Base-by-base conservation (phyloP, 2,329 filamentous ascomycete genomes). In the Colletotrichum somersetense region DNA sequence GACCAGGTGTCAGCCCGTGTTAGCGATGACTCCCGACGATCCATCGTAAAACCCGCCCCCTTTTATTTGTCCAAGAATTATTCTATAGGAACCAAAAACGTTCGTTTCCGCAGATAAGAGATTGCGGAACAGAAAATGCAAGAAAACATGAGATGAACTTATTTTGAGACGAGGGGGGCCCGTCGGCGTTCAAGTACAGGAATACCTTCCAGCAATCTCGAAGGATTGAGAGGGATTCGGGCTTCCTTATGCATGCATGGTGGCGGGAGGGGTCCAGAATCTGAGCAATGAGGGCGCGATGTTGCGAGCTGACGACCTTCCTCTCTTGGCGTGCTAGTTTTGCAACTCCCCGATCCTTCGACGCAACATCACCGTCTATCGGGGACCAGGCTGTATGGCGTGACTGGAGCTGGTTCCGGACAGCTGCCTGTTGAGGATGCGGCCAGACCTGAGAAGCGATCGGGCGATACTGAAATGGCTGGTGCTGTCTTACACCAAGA, bases 241-340 rank as follows among this genome's bases (percentile, higher is more conserved):
- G 33, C 40, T 42, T 26, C 16, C 8, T 40, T 26, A 38, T 67
- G 57, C 48, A 62, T 67, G 57, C 48, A 46, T 12, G 48, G 48
- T 30, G 57, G 57, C 20, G 46, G 26, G 40, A 14, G 38, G 38
- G 38, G 38, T 4, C 38, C 12, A 2, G 38, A 40, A 40, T 40
- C 12, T 40, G 38, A 40, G 12, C 38, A 14, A 40, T 40, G 38
- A 40, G 38, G 38, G 12, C 38, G 38, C 35, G 23, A 33, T 46
- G 1, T 33, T n/a, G 50, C 52, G n/a, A 16, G 55, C 26, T 44
- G 56, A 62, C 58, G 66, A 67, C 66, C 66, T 67, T 67, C 66
- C 66, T 33, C 48, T 67, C 66, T 40, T 16, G 57, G 66, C n/a
- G 1, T 18, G 16, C 12, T 14, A 5, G 3, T 16, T 5, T n/a